Evolutionary conservation across 2,329 filamentous ascomycete species (phyloP).

Genomic region (Salinomyces thailandicus): DNA sequence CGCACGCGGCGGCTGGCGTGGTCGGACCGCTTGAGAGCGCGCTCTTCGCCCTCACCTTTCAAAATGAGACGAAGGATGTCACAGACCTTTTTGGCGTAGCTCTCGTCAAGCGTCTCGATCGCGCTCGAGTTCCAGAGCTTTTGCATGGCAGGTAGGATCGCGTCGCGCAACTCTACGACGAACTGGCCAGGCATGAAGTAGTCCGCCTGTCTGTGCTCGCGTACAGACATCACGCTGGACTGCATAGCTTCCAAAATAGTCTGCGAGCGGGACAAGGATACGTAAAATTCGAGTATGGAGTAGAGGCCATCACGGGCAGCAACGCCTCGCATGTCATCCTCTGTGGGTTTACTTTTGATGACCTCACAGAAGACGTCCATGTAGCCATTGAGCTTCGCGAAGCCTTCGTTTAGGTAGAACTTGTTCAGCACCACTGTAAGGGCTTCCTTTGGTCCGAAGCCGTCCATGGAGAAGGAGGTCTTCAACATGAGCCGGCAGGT

Average conservation of each 20-base stretch:
- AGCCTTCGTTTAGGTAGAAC: slow-evolving; percentile 72
- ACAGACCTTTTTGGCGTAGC: slow-evolving; percentile 67
- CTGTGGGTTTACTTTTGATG: slow-evolving; percentile 33
- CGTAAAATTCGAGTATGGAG: slow-evolving; percentile 75
- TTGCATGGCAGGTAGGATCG: slow-evolving; percentile 63
- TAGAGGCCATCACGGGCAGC: slow-evolving; percentile 43
- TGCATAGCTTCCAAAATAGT: slow-evolving; percentile 67
- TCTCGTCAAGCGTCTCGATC: slow-evolving; percentile 67
- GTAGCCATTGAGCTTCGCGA: slow-evolving; percentile 56
- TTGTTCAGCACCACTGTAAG: slow-evolving; percentile 69
- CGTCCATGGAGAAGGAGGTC: slow-evolving; percentile 16
- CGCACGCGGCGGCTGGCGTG: slow-evolving; percentile 39
- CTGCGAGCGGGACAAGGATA: slow-evolving; percentile 65
- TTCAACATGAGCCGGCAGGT: slow-evolving; percentile 17
- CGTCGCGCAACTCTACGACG: slow-evolving; percentile 72
- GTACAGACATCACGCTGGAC: slow-evolving; percentile 43
- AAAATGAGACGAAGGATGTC: slow-evolving; percentile 73
- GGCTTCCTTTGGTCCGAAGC: slow-evolving; percentile 21
- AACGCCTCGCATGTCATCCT: slow-evolving; percentile 8
- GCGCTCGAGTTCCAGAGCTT: slow-evolving; percentile 78
- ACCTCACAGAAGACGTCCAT: slow-evolving; percentile 20
- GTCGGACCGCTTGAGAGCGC: slow-evolving; percentile 53
- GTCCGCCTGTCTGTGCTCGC: slow-evolving; percentile 40
- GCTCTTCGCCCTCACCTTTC: slow-evolving; percentile 63
- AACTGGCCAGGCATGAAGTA: slow-evolving; percentile 64